Base-by-base conservation (phyloP, 1,284 basidiomycete species). In the Ustilago hordei region DNA sequence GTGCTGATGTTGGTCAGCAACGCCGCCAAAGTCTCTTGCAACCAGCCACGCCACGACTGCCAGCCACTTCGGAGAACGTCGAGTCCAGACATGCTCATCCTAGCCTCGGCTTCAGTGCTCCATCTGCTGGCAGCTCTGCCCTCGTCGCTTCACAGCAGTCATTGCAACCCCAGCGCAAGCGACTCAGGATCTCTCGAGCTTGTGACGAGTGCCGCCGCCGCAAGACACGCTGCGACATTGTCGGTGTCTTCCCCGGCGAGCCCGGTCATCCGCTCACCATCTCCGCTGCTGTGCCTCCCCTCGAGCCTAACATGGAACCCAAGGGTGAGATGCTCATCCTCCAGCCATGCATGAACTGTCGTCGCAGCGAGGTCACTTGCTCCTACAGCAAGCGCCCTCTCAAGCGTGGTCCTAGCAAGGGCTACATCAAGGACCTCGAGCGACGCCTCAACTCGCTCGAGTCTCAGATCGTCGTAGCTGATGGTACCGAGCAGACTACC, bases 381-480 rank as follows among this genome's bases (percentile, higher is more conserved):
- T 60, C 60, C 9, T 81, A 79, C 68, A 67, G 67, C 61, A 80
- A 77, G 64, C 65, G 78, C 2, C 75, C 78, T 12, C 69, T 74
- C 55, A 81, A 81, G 55, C 69, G 79, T 15, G 78, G 77, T 11
- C 78, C 79, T 9, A 72, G 65, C 58, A 81, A 81, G 43, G 79
- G 78, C 13, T 81, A 81, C 53, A 80, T 81, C 63, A 81, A 81
- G 69, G 79, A 81, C 32, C 74, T 81, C 12, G 79, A 81, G 36
- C 52, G 70, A 32, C 72, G 79, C n/a, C 70, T 81, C 55, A 72
- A 79, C 56, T 75, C 77, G 53, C 75, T 81, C 60, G 78, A 81
- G 52, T 74, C 73, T 2, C 69, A 76, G 59, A 62, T 68, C 19
- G 62, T 69, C 8, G 23, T 58, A 2, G 55, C 57, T 32, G 56